phyloP scores from a whole-genome alignment of 805 yeast genomes.

The Priceomyces medius region DNA sequence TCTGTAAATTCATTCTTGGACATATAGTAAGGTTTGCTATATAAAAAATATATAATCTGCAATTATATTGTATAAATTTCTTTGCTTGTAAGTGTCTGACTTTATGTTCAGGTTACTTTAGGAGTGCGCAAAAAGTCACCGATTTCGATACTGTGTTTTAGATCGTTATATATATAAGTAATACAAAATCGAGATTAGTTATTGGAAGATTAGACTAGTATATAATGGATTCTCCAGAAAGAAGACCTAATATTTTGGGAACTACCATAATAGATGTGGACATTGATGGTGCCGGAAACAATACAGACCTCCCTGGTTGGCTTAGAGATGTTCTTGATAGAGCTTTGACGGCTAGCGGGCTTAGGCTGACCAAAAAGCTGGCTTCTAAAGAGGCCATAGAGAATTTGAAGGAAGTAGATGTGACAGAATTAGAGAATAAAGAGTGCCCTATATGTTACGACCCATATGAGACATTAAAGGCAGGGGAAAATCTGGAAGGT shows the following conservation, averaged over 20 bases:
- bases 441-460: constrained; percentile 46
- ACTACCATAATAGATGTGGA: constrained; percentile 22
- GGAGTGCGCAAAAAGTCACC: constrained; percentile 1
- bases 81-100: background rate
- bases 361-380: constrained; percentile 20
- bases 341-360: constrained; percentile 31
- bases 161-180: no score
- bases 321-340: constrained; percentile 33
- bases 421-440: constrained; percentile 13
- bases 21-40: background rate
- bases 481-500: constrained; percentile 13
- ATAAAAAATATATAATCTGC: background rate
- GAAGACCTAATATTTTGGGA: constrained; percentile 11
- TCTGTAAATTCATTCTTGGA: background rate
- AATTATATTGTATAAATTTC: background rate
- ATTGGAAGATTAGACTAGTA: no score
- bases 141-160: constrained; percentile 1
- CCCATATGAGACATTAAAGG: constrained; percentile 19
- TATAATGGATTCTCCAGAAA: constrained; percentile 10
- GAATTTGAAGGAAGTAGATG: constrained; percentile 25
- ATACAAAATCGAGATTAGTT: no score
- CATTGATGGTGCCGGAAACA: constrained; percentile 12
- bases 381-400: constrained; percentile 43
- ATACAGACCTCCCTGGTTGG: constrained; percentile 31
- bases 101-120: no score